These are phyloP conservation scores for Cymbidium sinense DNA, from an alignment of 106 monocot species.

Conservation along the genomic window DNA sequence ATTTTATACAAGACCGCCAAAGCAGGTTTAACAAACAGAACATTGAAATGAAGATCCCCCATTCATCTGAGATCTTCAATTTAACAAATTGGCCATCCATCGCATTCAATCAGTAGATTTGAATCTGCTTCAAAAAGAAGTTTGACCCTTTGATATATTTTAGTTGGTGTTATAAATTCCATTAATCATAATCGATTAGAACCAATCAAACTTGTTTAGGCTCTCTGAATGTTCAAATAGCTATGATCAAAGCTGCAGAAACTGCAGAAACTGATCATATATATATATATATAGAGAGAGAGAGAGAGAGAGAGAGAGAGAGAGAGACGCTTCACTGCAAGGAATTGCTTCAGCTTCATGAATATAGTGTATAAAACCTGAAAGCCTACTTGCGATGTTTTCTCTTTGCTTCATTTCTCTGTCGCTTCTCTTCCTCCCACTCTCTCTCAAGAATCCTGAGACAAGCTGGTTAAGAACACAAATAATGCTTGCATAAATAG, in stretches of 20 bases:
- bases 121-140: neutral
- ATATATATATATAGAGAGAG: no score
- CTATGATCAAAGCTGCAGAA: neutral
- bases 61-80: no score
- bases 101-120: neutral
- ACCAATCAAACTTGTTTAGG: neutral
- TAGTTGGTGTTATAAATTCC: neutral
- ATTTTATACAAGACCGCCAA: no score
- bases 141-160: neutral
- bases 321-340: neutral
- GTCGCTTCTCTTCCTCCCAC: conserved; percentile 92
- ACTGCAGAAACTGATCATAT: neutral
- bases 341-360: neutral
- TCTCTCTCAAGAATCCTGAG: conserved; percentile 74
- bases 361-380: neutral
- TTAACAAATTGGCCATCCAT: no score
- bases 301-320: no score
- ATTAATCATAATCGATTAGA: neutral
- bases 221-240: neutral
- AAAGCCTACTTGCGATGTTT: conserved; percentile 82
- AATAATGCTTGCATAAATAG: neutral
- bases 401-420: conserved; percentile 78
- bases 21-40: no score
- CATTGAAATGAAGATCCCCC: no score
- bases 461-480: conserved; percentile 27